phyloP scores from a whole-genome alignment of 2,329 filamentous ascomycete species.

The Gremmenia infestans region DNA sequence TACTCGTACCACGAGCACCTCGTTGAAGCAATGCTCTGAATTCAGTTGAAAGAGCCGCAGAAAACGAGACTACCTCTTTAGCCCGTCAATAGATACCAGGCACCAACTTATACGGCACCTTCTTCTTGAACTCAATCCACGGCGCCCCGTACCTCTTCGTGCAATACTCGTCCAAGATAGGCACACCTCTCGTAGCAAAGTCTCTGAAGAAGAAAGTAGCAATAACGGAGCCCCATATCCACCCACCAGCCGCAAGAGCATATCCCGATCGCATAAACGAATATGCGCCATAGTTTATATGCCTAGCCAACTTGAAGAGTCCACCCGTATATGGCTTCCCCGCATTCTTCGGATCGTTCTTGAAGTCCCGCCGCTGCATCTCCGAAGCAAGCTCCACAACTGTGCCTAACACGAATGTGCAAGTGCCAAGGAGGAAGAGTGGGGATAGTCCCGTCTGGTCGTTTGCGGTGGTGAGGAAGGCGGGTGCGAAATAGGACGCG shows the following conservation, averaged over 20 bases:
- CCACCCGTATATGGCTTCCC: slow-evolving; percentile 47
- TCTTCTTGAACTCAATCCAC: slow-evolving; percentile 34
- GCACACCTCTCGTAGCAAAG: slow-evolving; percentile 41
- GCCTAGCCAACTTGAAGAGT: slow-evolving; percentile 43
- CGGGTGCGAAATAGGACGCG: slow-evolving; percentile 37
- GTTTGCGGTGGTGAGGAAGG: slow-evolving; percentile 8
- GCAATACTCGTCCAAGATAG: slow-evolving; percentile 46
- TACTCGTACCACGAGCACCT: background rate
- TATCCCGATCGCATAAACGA: slow-evolving; percentile 46
- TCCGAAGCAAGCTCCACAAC: slow-evolving; percentile 51
- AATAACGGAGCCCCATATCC: slow-evolving; percentile 37
- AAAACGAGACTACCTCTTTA: background rate
- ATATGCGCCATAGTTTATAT: slow-evolving; percentile 52
- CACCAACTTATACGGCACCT: slow-evolving; percentile 36
- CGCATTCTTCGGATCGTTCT: slow-evolving; percentile 44
- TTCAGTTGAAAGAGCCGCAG: too few relatives aligned
- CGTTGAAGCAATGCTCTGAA: background rate
- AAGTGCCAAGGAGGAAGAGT: slow-evolving; percentile 42
- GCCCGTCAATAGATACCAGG: slow-evolving; percentile 31
- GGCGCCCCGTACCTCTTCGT: slow-evolving; percentile 36
- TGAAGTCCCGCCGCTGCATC: slow-evolving; percentile 50
- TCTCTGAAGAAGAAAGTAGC: slow-evolving; percentile 40
- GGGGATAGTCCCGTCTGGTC: slow-evolving; percentile 1
- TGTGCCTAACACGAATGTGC: slow-evolving; percentile 48
- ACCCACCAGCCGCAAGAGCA: slow-evolving; percentile 44